Conservation (phyloP, 2,329 filamentous ascomycete species). For the Cryphonectria japonica region DNA sequence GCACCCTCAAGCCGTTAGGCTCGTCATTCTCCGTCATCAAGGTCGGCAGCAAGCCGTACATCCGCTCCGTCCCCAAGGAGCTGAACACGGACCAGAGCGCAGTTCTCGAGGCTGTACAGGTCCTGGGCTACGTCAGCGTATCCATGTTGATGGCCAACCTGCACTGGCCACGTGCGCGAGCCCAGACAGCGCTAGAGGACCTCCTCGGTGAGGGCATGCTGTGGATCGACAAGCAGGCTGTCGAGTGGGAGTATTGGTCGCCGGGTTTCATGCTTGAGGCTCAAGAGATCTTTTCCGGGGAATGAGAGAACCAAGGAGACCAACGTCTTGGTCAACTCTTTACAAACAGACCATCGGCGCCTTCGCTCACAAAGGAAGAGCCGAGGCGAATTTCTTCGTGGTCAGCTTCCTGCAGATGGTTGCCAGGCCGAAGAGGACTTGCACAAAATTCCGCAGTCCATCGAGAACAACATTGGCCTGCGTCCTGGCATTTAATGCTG, state of each 20-base stretch:
- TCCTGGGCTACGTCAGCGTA: constrained; percentile 87
- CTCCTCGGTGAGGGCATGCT: constrained; percentile 86
- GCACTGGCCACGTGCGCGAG: constrained; percentile 80
- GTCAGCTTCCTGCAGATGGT: not conserved
- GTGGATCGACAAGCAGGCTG: constrained; percentile 86
- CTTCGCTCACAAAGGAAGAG: not conserved
- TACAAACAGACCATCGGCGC: not conserved
- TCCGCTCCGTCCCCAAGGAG: constrained; percentile 92
- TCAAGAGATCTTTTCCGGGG: constrained; percentile 32
- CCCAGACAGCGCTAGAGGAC: constrained; percentile 90
- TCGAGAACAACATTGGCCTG: not conserved
- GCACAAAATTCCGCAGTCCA: not conserved
- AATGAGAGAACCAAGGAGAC: constrained; percentile 16
- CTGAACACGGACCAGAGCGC: constrained; percentile 92
- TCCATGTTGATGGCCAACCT: constrained; percentile 88
- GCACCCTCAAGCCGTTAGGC: constrained; percentile 83
- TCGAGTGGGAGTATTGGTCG: constrained; percentile 94
- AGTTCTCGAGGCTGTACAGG: constrained; percentile 87
- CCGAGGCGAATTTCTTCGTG: not conserved
- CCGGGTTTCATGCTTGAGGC: constrained; percentile 70
- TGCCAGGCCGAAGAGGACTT: not conserved
- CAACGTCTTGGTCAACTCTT: not conserved
- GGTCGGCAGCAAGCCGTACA: constrained; percentile 84
- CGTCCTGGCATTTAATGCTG: not conserved
- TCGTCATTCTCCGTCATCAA: constrained; percentile 84